phyloP scores from a whole-genome alignment of 1,284 basidiomycete species.

The Ustilago loliicola region DNA sequence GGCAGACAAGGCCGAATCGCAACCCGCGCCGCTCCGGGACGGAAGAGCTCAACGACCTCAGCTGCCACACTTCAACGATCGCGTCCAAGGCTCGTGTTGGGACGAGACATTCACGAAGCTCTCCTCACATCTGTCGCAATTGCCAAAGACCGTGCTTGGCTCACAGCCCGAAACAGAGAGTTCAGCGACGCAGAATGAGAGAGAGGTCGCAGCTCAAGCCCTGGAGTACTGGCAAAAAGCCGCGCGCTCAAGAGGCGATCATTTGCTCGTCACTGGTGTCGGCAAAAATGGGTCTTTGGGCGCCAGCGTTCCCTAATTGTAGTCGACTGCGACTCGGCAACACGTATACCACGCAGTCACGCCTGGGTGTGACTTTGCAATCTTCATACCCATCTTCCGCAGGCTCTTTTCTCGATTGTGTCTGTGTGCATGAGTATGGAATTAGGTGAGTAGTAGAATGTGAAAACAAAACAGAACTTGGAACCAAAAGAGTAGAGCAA shows the following conservation, averaged over 20 bases:
- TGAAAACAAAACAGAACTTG: background rate
- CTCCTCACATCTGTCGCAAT: background rate
- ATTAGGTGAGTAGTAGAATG: conserved; percentile 8
- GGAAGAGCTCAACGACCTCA: conserved; percentile 11
- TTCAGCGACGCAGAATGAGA: background rate
- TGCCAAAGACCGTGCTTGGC: background rate
- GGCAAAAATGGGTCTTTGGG: conserved; percentile 46
- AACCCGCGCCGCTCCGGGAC: background rate
- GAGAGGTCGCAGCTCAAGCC: conserved; percentile 5
- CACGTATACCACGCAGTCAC: background rate
- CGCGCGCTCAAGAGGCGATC: conserved; percentile 36
- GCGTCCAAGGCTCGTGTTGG: conserved; percentile 37
- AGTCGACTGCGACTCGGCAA: background rate
- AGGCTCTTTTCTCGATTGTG: background rate
- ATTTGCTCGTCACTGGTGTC: conserved; percentile 40
- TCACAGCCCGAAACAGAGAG: background rate
- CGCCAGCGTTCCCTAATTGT: conserved; percentile 11
- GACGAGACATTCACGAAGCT: conserved; percentile 16
- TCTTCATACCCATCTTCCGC: background rate
- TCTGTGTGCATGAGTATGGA: conserved; percentile 7
- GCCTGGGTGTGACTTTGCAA: background rate
- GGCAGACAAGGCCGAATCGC: background rate
- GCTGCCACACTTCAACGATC: conserved; percentile 42
- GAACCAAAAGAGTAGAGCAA: background rate
- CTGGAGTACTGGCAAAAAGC: conserved; percentile 36